Percentiles rank a stretch among this genome's conserved stretches.
Evolutionary conservation across 176 grass and related monocot species (phyloP).

Genomic region (Otatea glauca): DNA sequence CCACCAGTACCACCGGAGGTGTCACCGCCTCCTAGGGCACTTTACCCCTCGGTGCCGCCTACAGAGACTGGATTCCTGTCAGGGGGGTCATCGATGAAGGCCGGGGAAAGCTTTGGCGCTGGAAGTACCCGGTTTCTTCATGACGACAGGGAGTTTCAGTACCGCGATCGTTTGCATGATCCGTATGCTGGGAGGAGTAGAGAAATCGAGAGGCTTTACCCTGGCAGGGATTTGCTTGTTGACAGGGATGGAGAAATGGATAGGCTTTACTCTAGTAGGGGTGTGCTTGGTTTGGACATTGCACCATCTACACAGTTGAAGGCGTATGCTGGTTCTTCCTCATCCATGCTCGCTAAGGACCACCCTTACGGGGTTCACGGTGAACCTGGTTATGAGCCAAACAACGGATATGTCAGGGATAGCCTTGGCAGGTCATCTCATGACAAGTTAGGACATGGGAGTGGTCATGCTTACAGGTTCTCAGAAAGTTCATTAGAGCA

Average conservation of each 20-base stretch:
- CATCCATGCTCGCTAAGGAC: slow-evolving; percentile 52
- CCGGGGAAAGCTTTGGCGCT: slow-evolving; percentile 1
- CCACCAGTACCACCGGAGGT: not conserved
- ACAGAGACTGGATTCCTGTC: slow-evolving; percentile 42
- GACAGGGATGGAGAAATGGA: slow-evolving; percentile 45
- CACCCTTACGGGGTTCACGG: slow-evolving; percentile 12
- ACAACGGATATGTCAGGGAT: slow-evolving; percentile 35
- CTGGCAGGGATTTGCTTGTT: slow-evolving; percentile 32
- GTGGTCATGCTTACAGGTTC: slow-evolving; percentile 41
- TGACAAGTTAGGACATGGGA: slow-evolving; percentile 40
- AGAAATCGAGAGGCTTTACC: slow-evolving; percentile 44
- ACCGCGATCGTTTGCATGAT: slow-evolving; percentile 16
- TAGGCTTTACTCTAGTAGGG: slow-evolving; percentile 53
- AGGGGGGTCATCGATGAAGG: slow-evolving; percentile 22
- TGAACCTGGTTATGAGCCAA: slow-evolving; percentile 35
- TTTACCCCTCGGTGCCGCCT: slow-evolving; percentile 35
- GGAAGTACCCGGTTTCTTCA: not conserved
- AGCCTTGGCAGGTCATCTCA: slow-evolving; percentile 46
- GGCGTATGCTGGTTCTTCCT: slow-evolving; percentile 53
- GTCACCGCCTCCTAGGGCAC: slow-evolving; percentile 7
- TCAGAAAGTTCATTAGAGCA: slow-evolving; percentile 45
- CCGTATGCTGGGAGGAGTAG: slow-evolving; percentile 40
- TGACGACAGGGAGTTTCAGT: slow-evolving; percentile 31
- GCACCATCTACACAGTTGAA: slow-evolving; percentile 42
- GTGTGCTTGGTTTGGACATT: slow-evolving; percentile 30